phyloP scores from a whole-genome alignment of 768 basidiomycete genomes.

The Boletus sp. region DNA sequence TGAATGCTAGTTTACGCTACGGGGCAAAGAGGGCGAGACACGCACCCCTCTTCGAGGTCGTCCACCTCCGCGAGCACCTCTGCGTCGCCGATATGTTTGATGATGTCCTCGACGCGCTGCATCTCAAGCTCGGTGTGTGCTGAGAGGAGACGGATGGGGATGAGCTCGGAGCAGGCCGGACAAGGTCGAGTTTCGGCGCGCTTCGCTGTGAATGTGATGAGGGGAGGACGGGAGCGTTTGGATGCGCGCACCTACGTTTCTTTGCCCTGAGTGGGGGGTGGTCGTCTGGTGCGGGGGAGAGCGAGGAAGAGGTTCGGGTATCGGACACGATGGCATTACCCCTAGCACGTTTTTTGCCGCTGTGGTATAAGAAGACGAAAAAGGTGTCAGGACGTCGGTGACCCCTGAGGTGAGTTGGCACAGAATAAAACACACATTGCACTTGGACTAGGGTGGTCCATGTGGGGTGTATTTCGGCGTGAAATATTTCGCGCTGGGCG shows the following conservation, averaged over 20 bases:
- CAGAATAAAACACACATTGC: constrained; percentile 27
- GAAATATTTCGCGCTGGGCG: neutral
- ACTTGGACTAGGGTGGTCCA: constrained; percentile 2
- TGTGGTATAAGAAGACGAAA: constrained; percentile 6
- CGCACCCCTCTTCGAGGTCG: constrained; percentile 55
- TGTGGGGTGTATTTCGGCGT: neutral
- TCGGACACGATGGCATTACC: constrained; percentile 11
- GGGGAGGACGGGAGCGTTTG: neutral
- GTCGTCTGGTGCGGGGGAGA: constrained; percentile 34
- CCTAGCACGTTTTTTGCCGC: constrained; percentile 51
- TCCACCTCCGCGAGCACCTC: constrained; percentile 49
- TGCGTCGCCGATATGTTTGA: constrained; percentile 57
- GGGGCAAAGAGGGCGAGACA: constrained; percentile 5
- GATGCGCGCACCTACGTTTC: constrained; percentile 41
- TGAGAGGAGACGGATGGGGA: constrained; percentile 69
- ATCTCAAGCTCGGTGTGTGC: constrained; percentile 64
- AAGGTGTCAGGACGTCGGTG: neutral
- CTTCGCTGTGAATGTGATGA: constrained; percentile 44
- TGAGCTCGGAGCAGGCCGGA: constrained; percentile 68
- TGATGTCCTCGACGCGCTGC: constrained; percentile 66
- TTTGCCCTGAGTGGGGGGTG: constrained; percentile 37
- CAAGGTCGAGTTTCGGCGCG: constrained; percentile 73
- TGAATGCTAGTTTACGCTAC: constrained; percentile 22
- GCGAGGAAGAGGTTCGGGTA: constrained; percentile 28
- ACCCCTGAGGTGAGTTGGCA: neutral